phyloP scores from a whole-genome alignment of 2,329 filamentous ascomycete genomes.

The Saccharata proteae region DNA sequence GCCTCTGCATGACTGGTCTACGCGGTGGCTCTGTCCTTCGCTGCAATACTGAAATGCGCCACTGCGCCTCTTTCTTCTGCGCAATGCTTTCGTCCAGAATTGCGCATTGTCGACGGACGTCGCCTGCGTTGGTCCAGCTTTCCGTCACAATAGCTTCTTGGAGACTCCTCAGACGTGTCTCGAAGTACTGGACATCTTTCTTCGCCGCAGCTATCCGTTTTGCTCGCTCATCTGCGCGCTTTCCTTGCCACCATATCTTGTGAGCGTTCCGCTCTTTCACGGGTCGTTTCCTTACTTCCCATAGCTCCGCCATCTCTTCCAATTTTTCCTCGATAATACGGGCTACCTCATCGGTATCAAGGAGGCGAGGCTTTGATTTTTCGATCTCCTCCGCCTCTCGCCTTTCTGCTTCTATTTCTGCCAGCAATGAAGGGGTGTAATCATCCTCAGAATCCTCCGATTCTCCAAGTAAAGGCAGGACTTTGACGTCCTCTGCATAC shows the following conservation, averaged over 20 bases:
- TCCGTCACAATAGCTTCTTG: slow-evolving; percentile 40
- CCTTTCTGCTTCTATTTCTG: slow-evolving; percentile 22
- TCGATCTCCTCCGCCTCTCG: slow-evolving; percentile 38
- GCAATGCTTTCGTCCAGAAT: slow-evolving; percentile 54
- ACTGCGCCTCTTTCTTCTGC: slow-evolving; percentile 42
- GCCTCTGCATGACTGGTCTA: slow-evolving; percentile 12
- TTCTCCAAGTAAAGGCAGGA: slow-evolving; percentile 43
- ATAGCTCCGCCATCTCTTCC: slow-evolving; percentile 37
- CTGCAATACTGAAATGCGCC: slow-evolving; percentile 33
- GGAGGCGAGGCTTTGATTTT: slow-evolving; percentile 13
- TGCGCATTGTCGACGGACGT: slow-evolving; percentile 44
- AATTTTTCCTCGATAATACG: slow-evolving; percentile 44
- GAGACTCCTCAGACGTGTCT: slow-evolving; percentile 44
- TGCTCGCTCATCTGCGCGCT: slow-evolving; percentile 26
- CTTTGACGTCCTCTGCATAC: slow-evolving; percentile 28
- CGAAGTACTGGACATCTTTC: slow-evolving; percentile 30
- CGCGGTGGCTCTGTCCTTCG: slow-evolving; percentile 12
- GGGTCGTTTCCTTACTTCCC: slow-evolving; percentile 47
- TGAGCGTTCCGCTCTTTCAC: slow-evolving; percentile 46
- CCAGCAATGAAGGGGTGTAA: slow-evolving; percentile 11
- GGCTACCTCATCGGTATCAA: slow-evolving; percentile 35
- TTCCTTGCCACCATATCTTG: slow-evolving; percentile 48
- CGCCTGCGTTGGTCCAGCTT: slow-evolving; percentile 40
- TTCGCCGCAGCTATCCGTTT: slow-evolving; percentile 34
- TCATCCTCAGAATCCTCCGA: slow-evolving; percentile 33